Evolutionary conservation across 306 rosid species (phyloP).

Genomic region (Prunus dulcis): DNA sequence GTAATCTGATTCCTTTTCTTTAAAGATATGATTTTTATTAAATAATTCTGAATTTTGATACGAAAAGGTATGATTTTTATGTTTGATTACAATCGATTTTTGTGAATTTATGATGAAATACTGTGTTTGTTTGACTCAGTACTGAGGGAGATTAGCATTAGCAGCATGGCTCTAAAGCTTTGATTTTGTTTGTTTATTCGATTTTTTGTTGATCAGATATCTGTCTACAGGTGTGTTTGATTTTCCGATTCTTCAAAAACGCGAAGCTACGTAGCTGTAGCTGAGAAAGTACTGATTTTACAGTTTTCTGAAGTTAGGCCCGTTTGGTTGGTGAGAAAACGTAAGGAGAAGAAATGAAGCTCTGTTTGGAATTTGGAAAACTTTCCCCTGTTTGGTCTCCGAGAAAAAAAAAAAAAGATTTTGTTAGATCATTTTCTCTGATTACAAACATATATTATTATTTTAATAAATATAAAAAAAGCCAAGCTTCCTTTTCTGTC

Average conservation of each 20-base stretch:
- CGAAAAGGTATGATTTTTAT: not conserved
- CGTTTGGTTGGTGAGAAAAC: conserved; percentile 14
- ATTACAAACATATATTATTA: not conserved
- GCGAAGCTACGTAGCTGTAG: not conserved
- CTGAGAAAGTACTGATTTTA: not conserved
- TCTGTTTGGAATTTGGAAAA: not conserved
- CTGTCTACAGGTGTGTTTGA: not conserved
- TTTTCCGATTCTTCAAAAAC: not conserved
- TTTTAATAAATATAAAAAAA: not conserved
- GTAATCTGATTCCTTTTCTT: not conserved
- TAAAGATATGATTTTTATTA: not conserved
- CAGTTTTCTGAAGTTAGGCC: conserved; percentile 16
- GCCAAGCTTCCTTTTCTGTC: not conserved
- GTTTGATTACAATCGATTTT: not conserved
- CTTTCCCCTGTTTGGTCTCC: conserved; percentile 11
- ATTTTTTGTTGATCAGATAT: conserved; percentile 8
- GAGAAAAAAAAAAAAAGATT: not conserved
- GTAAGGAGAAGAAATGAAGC: not conserved
- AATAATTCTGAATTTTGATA: not conserved
- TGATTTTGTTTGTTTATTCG: not conserved
- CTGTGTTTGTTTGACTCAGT: too few species aligned
- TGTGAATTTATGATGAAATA: not conserved
- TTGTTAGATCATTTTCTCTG: not conserved
- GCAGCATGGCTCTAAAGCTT: not conserved
- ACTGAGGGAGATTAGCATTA: not conserved